A percentile compares a stretch with the other conserved stretches of the same genome.
phyloP scores from a whole-genome alignment of 2,329 filamentous ascomycete genomes.

The Dactylellina haptotyla region DNA sequence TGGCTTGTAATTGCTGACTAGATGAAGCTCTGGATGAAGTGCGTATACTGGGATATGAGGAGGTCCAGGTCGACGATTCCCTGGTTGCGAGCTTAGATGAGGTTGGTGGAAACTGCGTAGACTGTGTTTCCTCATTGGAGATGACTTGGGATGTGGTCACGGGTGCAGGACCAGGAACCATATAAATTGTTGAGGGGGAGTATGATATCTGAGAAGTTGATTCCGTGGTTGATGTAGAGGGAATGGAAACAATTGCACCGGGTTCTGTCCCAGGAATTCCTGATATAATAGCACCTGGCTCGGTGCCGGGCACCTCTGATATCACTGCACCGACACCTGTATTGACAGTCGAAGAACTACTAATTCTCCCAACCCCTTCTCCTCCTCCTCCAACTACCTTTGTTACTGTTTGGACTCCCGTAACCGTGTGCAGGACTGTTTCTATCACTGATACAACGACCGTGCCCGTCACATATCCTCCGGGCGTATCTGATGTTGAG shows the following conservation, averaged over 20 bases:
- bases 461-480: not conserved
- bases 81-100: not conserved
- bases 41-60: no score
- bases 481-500: not conserved
- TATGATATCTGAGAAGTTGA: not conserved
- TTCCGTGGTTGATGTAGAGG: not conserved
- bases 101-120: not conserved
- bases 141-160: no score
- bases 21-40: not conserved
- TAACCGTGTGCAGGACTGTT: slow-evolving; percentile 13
- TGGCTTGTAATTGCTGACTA: not conserved
- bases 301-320: not conserved
- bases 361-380: not conserved
- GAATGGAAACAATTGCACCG: not conserved
- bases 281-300: not conserved
- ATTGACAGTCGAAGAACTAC: not conserved
- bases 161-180: no score
- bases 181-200: no score
- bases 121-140: no score
- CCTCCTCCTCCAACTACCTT: not conserved
- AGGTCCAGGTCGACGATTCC: not conserved
- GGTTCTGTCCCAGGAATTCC: slow-evolving; percentile 4
- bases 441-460: slow-evolving; percentile 1
- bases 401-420: not conserved
- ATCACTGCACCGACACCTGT: not conserved